These are phyloP conservation scores for Pseudotsuga menziesii DNA, from an alignment of 75 land plant genomes.

Conservation along the genomic window DNA sequence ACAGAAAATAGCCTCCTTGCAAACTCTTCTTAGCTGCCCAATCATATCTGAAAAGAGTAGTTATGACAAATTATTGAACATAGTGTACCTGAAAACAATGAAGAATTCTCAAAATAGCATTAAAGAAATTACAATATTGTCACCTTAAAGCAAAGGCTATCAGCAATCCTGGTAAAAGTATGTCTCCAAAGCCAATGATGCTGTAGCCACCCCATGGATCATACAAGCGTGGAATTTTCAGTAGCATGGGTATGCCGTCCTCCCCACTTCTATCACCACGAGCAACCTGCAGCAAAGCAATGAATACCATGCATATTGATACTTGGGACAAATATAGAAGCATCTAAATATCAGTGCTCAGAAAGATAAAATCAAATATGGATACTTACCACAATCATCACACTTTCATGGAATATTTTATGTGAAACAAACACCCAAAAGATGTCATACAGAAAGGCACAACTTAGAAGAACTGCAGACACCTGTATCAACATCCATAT, in stretches of 20 bases:
- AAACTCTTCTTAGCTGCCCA: conserved; percentile 76
- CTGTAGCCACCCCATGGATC: conserved; percentile 99
- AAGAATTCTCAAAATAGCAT: neutral
- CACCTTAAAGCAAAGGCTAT: conserved; percentile 81
- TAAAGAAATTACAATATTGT: neutral
- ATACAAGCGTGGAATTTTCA: conserved; percentile 89
- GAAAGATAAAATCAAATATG: neutral
- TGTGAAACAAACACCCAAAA: conserved; percentile 96
- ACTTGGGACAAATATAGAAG: neutral
- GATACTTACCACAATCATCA: conserved; percentile 90
- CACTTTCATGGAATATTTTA: conserved; percentile 73
- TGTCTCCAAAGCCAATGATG: conserved; percentile 98
- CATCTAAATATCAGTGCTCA: neutral
- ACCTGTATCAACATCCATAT: conserved; percentile 40
- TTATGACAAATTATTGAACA: neutral
- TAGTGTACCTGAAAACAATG: neutral
- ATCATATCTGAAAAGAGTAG: conserved; percentile 62
- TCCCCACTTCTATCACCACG: conserved; percentile 94
- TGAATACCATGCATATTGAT: no score
- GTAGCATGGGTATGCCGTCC: conserved; percentile 94
- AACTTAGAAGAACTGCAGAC: conserved; percentile 79
- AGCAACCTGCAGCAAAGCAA: no score
- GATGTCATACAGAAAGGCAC: conserved; percentile 94
- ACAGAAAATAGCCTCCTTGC: conserved; percentile 77
- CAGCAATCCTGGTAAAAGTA: conserved; percentile 86